These are phyloP conservation scores for Arabis hirsuta DNA, from an alignment of 345 rosid genomes.

Conservation along the genomic window DNA sequence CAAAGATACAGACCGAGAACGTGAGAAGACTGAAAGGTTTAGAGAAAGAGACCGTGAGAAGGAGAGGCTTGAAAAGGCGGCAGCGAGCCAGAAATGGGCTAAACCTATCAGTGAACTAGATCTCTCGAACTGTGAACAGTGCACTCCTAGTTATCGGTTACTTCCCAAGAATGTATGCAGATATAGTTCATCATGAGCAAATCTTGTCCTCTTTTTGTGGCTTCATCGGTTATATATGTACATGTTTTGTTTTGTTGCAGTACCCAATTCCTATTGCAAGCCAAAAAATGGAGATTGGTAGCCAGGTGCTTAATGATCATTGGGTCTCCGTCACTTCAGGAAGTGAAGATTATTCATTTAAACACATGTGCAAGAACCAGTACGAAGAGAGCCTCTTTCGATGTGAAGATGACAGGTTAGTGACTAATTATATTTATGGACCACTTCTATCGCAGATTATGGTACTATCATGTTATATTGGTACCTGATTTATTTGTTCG, in stretches of 20 bases:
- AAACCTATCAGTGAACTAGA: conserved; percentile 96
- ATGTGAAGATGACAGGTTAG: conserved; percentile 97
- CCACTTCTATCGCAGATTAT: neutral
- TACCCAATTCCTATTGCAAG: conserved; percentile 82
- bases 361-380: conserved; percentile 98
- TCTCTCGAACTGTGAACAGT: conserved; percentile 90
- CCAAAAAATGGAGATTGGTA: conserved; percentile 82
- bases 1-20: conserved; percentile 70
- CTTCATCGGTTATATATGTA: conserved; percentile 27
- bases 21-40: conserved; percentile 60
- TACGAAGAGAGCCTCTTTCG: conserved; percentile 96
- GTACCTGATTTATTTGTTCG: neutral
- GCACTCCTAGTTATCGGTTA: conserved; percentile 98
- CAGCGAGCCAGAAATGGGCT: conserved; percentile 77
- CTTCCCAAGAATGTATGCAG: conserved; percentile 80
- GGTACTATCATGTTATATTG: neutral
- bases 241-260: conserved; percentile 56
- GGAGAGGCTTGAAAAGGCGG: conserved; percentile 76
- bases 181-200: conserved; percentile 21
- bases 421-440: conserved; percentile 1
- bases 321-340: conserved; percentile 99
- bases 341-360: conserved; percentile 99
- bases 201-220: conserved; percentile 17
- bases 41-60: conserved; percentile 83
- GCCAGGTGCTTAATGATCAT: conserved; percentile 86